A percentile compares a stretch with the other conserved stretches of the same genome.
phyloP scores from a whole-genome alignment of 2,329 filamentous ascomycete species.

The Cadophora gregata region DNA sequence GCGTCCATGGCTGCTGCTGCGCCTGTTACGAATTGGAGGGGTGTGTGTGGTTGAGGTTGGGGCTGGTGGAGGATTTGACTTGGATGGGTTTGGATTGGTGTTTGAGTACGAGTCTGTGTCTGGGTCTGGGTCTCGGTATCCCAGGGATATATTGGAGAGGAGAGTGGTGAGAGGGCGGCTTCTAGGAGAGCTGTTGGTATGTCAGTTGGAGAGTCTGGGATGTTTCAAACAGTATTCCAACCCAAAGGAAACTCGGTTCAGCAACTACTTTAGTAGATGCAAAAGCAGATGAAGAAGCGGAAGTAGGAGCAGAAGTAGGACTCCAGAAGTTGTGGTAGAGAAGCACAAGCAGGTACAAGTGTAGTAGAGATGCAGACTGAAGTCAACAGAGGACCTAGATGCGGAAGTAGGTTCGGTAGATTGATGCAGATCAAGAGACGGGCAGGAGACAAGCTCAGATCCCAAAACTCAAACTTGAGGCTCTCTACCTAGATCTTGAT shows the following conservation, averaged over 20 bases:
- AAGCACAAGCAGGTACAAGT: not conserved
- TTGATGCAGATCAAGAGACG: not conserved
- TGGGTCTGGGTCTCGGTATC: not conserved
- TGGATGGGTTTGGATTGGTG: no score
- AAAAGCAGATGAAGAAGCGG: not conserved
- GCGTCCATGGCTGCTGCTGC: constrained; percentile 12
- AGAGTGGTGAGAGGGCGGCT: not conserved
- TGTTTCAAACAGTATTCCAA: no score
- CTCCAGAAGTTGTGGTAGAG: no score
- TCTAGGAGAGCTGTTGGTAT: constrained; percentile 2
- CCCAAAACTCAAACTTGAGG: not conserved
- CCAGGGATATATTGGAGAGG: constrained; percentile 4
- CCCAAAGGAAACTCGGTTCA: not conserved
- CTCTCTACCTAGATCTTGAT: not conserved
- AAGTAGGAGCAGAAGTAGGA: not conserved
- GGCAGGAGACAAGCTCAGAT: not conserved
- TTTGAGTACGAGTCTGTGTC: not conserved
- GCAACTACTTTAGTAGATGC: not conserved
- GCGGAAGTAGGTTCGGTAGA: not conserved
- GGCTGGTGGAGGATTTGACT: not conserved
- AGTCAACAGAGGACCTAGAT: not conserved
- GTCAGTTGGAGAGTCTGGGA: not conserved
- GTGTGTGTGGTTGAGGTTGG: not conserved
- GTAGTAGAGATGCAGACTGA: not conserved
- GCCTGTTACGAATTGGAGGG: constrained; percentile 1